A percentile compares a stretch with the other conserved stretches of the same genome.
Evolutionary conservation across 257 asterid species (phyloP).

Genomic region (Penstemon eatonii): DNA sequence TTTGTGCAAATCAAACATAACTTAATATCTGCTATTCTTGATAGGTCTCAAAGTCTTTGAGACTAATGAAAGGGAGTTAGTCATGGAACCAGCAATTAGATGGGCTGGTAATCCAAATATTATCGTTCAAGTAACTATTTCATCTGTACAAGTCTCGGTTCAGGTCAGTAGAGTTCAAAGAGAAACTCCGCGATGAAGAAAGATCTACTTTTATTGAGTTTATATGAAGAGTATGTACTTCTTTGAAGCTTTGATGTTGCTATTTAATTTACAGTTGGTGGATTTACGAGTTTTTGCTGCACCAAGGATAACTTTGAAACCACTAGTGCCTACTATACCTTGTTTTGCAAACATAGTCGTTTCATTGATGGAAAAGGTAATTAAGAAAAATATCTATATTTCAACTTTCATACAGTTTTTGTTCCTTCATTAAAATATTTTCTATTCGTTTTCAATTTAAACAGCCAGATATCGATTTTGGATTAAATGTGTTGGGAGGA

Average conservation of each 20-base stretch:
- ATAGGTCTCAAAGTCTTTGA: conserved; percentile 77
- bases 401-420: not conserved
- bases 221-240: conserved; percentile 3
- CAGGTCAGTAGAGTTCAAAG: conserved; percentile 53
- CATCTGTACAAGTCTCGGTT: conserved; percentile 46
- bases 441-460: conserved; percentile 19
- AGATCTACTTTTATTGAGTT: conserved; percentile 4
- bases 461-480: conserved; percentile 85
- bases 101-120: conserved; percentile 94
- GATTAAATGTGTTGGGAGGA: conserved; percentile 73
- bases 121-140: conserved; percentile 44
- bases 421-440: not conserved
- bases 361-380: conserved; percentile 76
- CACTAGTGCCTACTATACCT: conserved; percentile 72
- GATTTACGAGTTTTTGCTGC: conserved; percentile 70
- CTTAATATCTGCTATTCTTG: not conserved
- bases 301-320: conserved; percentile 72
- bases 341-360: conserved; percentile 67
- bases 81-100: conserved; percentile 73
- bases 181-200: conserved; percentile 9
- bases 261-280: conserved; percentile 53
- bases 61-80: conserved; percentile 84
- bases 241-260: conserved; percentile 22
- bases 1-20: no score
- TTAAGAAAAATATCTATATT: conserved; percentile 9